Evolutionary conservation across 495 filamentous ascomycete genomes (phyloP), one percentile per base, ranked within the genome.

Genomic region (Astrothelium macrocarpum): DNA sequence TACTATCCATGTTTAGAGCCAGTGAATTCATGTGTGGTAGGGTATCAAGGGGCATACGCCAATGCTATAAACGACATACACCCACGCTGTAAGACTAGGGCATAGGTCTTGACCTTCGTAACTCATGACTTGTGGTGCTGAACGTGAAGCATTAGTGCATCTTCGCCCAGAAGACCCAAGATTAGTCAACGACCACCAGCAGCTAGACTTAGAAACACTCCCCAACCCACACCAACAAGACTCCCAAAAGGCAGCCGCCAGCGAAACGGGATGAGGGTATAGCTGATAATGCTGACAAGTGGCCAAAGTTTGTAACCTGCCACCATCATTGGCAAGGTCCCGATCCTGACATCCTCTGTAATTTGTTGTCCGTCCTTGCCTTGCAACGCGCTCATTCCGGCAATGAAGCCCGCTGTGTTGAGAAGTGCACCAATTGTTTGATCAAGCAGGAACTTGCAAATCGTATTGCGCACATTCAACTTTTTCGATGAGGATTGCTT

Each of bases 261-360:
- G 68, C 94, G 83, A 16, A 94, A 84, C 4, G 86, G 90, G 26
- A 98, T 78, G 53, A 95, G 80, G 0, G 86, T 84, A 73, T 90
- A 97, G 73, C 91, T 89, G 25, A 94, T 68, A 26, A 88, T 56
- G 59, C 87, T 89, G 7, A 97, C 88, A n/a, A 85, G 58, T 1
- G 94, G 94, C 84, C 94, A 92, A 43, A 96, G 81, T 73, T 87
- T 90, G 70, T 87, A 83, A 1, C 90, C 85, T 0, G 92, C 91
- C 60, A 79, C 71, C 65, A 90, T 82, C 59, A 98, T 77, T 0
- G 82, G 80, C 71, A 79, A 82, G 60, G 91, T 90, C 72, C 92
- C 85, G 71, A 81, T 43, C 64, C 59, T 32, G n/a, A 70, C 34
- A 20, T 68, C 62, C 26, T 62, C 20, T n/a, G 53, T 11, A 9